phyloP scores from a whole-genome alignment of 108 stramenopile genomes.

The Nannochloropsis granulata region DNA sequence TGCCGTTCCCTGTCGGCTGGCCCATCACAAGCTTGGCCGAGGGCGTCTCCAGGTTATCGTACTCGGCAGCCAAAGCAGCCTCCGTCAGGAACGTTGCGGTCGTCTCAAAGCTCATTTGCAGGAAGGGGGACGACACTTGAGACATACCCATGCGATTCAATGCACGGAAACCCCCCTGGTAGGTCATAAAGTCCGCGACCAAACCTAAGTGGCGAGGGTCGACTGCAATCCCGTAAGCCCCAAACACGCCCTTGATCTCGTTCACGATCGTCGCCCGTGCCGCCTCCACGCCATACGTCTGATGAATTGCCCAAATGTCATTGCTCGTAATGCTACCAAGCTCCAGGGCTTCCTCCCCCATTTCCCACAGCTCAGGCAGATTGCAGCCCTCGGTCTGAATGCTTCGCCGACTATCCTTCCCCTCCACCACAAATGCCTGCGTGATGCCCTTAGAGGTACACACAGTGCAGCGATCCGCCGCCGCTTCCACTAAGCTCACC shows the following conservation, averaged over 20 bases:
- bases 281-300: constrained; percentile 94
- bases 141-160: constrained; percentile 94
- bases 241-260: constrained; percentile 93
- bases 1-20: constrained; percentile 70
- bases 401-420: not conserved
- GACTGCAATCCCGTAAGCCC: constrained; percentile 93
- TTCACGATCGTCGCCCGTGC: constrained; percentile 77
- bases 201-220: constrained; percentile 88
- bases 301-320: constrained; percentile 76
- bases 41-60: constrained; percentile 62
- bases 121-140: constrained; percentile 65
- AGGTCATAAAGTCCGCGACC: constrained; percentile 99
- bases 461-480: constrained; percentile 58
- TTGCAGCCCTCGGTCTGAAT: not conserved
- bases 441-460: constrained; percentile 58
- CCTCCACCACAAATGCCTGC: constrained; percentile 49
- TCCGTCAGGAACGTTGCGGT: constrained; percentile 83
- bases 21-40: constrained; percentile 89
- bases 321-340: constrained; percentile 42
- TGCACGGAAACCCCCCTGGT: constrained; percentile 77
- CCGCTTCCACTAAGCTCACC: constrained; percentile 82
- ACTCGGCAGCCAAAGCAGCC: constrained; percentile 56
- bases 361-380: not conserved
- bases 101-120: constrained; percentile 99
- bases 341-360: not conserved